phyloP scores from a whole-genome alignment of 768 basidiomycete species.

The Punctularia strigosozonata region DNA sequence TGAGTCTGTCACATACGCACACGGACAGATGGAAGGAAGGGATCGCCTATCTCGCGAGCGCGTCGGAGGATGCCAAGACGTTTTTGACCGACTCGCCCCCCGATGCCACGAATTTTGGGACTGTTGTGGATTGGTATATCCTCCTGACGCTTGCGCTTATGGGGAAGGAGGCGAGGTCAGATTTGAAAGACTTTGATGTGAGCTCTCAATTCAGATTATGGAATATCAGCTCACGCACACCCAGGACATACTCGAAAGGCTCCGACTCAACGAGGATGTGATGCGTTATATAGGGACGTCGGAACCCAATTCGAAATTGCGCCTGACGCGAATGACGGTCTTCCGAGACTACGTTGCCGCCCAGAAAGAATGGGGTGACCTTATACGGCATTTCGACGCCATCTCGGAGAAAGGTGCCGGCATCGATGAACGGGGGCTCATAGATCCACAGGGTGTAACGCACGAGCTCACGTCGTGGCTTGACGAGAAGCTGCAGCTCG shows the following conservation, averaged over 20 bases:
- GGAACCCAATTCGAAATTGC: constrained; percentile 39
- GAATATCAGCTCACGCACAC: not conserved
- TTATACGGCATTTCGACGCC: constrained; percentile 28
- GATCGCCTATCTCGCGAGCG: constrained; percentile 45
- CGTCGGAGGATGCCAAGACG: constrained; percentile 45
- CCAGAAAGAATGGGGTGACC: constrained; percentile 31
- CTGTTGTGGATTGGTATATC: constrained; percentile 48
- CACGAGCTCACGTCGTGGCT: constrained; percentile 52
- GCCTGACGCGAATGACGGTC: constrained; percentile 39
- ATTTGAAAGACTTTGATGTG: constrained; percentile 42
- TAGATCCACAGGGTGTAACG: constrained; percentile 25
- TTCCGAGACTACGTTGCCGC: constrained; percentile 32
- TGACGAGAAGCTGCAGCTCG: constrained; percentile 32
- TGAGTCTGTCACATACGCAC: constrained; percentile 26
- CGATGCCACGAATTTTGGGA: constrained; percentile 49
- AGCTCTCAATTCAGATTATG: constrained; percentile 6
- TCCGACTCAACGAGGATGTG: constrained; percentile 45
- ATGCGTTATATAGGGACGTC: constrained; percentile 30
- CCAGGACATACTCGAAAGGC: constrained; percentile 25
- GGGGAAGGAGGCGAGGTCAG: constrained; percentile 34
- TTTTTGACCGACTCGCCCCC: constrained; percentile 48
- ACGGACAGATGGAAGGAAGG: constrained; percentile 43
- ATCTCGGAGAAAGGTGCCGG: no score
- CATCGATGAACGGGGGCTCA: not conserved
- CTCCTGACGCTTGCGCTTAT: constrained; percentile 38